Evolutionary conservation across 257 asterid species (phyloP).

Genomic region (Primulina eburnea): DNA sequence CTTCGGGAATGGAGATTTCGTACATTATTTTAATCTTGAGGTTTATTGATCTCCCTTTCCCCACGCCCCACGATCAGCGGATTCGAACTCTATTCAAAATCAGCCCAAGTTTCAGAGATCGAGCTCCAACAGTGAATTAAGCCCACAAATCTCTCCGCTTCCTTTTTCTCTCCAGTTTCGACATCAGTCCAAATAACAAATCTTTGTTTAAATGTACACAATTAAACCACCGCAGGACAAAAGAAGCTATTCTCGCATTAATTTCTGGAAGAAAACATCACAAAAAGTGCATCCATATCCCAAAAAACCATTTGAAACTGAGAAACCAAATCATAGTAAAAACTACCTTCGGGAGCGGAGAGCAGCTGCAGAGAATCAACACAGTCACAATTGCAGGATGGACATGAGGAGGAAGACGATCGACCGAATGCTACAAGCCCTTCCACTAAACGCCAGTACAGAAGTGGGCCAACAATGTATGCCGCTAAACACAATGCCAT

Average conservation of each 20-base stretch:
- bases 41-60: no score
- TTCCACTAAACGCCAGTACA: constrained; percentile 83
- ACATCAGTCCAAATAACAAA: neutral
- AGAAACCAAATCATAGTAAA: constrained; percentile 28
- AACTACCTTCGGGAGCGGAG: constrained; percentile 59
- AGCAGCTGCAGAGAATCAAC: constrained; percentile 55
- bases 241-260: no score
- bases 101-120: neutral
- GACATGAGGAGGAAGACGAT: constrained; percentile 56
- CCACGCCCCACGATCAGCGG: no score
- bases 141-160: neutral
- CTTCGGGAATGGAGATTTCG: neutral
- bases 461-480: constrained; percentile 84
- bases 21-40: no score
- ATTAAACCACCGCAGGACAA: neutral
- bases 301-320: constrained; percentile 21
- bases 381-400: constrained; percentile 79
- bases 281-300: neutral
- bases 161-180: neutral
- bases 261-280: neutral
- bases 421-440: constrained; percentile 51
- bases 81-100: no score
- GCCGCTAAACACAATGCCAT: constrained; percentile 65
- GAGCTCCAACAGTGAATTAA: neutral
- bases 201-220: neutral